Evolutionary conservation across 805 yeast species (phyloP), one percentile per base, ranked within the genome.

Genomic region (Ogataea methylovora): DNA sequence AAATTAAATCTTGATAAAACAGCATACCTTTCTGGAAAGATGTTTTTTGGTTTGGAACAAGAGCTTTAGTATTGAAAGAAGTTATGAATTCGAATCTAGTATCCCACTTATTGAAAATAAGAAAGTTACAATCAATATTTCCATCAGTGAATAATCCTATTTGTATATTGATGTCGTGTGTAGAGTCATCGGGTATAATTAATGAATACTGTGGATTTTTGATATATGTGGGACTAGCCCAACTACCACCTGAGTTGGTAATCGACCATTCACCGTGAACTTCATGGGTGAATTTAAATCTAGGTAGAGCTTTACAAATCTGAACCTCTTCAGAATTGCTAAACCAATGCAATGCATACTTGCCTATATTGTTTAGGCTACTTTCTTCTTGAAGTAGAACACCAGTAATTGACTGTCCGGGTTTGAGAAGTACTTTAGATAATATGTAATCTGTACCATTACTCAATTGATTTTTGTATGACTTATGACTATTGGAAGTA

Each of bases 201-300:
- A 42, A 48, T 21, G 49, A 56, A 39, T 60, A 76, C 41, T 76
- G 84, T 0, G 85, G 85, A 41, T 79, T 79, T 8, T 58, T 46
- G 15, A 69, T 46, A 43, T 64, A 79, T 1, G 68, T 52, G 6
- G 67, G 57, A 17, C 58, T 38, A 0, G 67, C 39, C 73, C 76
- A 72, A 43, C 64, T 71, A 0, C 86, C 85, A 3, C 84, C 84
- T 29, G 67, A 52, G 12, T 51, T 52, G 3, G 49, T 51, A 1
- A 53, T 43, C 9, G 52, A 52, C 84, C 84, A 79, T 18, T 48
- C 46, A 14, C 65, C 79, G 1, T 48, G 38, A 2, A 57, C 20
- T 3, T 51, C 30, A 17, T 45, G 32, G 4, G 51, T 33, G 32
- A 49, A 52, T 19, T 41, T 39, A n/a, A 44, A 44, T 8, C 36